phyloP scores from a whole-genome alignment of 495 filamentous ascomycete species.

The Aspergillus haitiensis region DNA sequence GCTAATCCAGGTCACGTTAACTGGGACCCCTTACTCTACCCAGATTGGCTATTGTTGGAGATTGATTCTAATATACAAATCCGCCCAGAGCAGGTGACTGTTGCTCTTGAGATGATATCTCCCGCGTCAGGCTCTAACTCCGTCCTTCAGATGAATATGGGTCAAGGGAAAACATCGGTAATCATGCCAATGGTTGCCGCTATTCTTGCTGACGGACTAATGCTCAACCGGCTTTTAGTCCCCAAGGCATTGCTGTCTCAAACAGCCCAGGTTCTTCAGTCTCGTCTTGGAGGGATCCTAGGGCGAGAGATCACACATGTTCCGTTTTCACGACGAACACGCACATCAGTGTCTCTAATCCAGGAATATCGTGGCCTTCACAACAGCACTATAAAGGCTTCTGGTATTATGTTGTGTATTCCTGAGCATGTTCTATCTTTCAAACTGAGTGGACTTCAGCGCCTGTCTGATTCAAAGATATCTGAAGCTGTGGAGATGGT shows the following conservation, averaged over 20 bases:
- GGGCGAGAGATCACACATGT: slow-evolving; percentile 57
- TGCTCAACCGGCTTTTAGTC: slow-evolving; percentile 60
- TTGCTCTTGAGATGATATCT: slow-evolving; percentile 56
- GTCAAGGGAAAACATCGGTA: slow-evolving; percentile 68
- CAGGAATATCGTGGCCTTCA: slow-evolving; percentile 33
- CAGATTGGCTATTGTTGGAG: slow-evolving; percentile 63
- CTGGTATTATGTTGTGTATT: slow-evolving; percentile 59
- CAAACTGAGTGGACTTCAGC: slow-evolving; percentile 63
- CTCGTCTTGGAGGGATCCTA: slow-evolving; percentile 59
- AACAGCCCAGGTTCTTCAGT: slow-evolving; percentile 59
- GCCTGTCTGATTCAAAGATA: slow-evolving; percentile 26
- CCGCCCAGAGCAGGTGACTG: slow-evolving; percentile 56
- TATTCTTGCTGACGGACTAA: slow-evolving; percentile 51
- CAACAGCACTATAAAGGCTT: slow-evolving; percentile 39
- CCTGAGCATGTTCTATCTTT: slow-evolving; percentile 73
- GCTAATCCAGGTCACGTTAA: slow-evolving; percentile 53
- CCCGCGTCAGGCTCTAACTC: slow-evolving; percentile 47
- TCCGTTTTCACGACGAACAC: slow-evolving; percentile 58
- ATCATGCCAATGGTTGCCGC: slow-evolving; percentile 65
- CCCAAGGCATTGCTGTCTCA: slow-evolving; percentile 61
- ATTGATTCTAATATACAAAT: slow-evolving; percentile 64
- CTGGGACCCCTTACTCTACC: slow-evolving; percentile 50
- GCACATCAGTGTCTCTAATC: slow-evolving; percentile 7
- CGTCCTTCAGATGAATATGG: slow-evolving; percentile 74
- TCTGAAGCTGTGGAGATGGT: neutral